A percentile compares a stretch with the other conserved stretches of the same genome.
Conservation (phyloP, 306 rosid species). For the Ceratonia siliqua region DNA sequence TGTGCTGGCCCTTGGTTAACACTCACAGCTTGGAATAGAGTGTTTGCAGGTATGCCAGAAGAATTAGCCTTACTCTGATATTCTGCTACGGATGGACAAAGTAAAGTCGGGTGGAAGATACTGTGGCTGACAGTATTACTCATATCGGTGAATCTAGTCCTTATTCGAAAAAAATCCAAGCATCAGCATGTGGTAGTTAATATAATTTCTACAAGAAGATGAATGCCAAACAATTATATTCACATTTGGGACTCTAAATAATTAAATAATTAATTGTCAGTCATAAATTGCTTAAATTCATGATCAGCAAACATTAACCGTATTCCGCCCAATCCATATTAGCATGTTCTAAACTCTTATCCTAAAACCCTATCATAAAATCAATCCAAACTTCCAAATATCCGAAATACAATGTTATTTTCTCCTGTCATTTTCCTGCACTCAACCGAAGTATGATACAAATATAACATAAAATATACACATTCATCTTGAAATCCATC, state of each 20-base stretch:
- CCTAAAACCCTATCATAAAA: neutral
- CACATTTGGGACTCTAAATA: neutral
- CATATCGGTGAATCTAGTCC: constrained; percentile 57
- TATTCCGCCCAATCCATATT: neutral
- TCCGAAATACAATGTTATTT: neutral
- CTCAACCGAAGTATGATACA: neutral
- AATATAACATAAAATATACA: neutral
- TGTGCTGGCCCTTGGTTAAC: constrained; percentile 53
- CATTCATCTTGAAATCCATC: neutral
- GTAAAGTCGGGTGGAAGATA: constrained; percentile 63
- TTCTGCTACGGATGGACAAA: constrained; percentile 53
- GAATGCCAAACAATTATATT: neutral
- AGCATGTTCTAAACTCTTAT: neutral
- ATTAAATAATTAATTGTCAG: neutral
- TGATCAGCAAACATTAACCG: neutral
- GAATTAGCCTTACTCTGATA: constrained; percentile 63
- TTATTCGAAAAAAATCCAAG: constrained; percentile 44
- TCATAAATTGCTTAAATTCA: neutral
- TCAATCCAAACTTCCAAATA: neutral
- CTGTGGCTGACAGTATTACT: constrained; percentile 63
- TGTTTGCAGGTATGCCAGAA: constrained; percentile 53
- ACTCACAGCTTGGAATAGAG: constrained; percentile 53
- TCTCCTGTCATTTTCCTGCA: neutral
- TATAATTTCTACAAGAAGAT: constrained; percentile 4
- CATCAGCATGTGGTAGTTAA: constrained; percentile 6